Conservation (phyloP, 2,329 filamentous ascomycete genomes). For the Rugonectria rugulosa region DNA sequence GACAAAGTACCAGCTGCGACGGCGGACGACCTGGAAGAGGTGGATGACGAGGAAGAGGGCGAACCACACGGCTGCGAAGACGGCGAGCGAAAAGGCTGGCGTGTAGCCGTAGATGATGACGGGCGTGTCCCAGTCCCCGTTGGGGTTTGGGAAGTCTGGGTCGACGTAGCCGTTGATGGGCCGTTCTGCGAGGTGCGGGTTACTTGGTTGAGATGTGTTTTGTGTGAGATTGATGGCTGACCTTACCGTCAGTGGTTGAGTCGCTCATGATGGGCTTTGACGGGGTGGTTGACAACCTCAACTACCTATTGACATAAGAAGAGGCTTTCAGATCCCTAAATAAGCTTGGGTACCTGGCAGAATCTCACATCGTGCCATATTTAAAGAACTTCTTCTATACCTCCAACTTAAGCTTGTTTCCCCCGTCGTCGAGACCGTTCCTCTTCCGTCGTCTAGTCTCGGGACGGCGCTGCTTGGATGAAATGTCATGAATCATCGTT, state of each 20-base stretch:
- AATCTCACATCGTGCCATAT: neutral
- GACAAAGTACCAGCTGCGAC: slow-evolving; percentile 56
- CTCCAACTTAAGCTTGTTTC: neutral
- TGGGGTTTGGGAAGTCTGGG: slow-evolving; percentile 59
- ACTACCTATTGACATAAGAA: too few species aligned
- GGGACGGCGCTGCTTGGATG: too few species aligned
- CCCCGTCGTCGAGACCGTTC: too few species aligned
- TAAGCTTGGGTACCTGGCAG: too few species aligned
- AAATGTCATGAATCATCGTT: too few species aligned
- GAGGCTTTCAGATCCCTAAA: too few species aligned
- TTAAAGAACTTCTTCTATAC: too few species aligned
- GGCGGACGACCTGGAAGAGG: slow-evolving; percentile 44
- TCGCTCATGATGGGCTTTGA: neutral
- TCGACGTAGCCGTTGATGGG: slow-evolving; percentile 53
- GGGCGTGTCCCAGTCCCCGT: slow-evolving; percentile 53
- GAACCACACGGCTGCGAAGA: slow-evolving; percentile 54
- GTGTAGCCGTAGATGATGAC: slow-evolving; percentile 61
- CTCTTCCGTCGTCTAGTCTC: too few species aligned
- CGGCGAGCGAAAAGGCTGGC: slow-evolving; percentile 53
- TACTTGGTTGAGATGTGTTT: neutral
- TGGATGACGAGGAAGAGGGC: slow-evolving; percentile 49
- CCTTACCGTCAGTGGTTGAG: slow-evolving; percentile 3
- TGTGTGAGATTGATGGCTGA: slow-evolving; percentile 11
- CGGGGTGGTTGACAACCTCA: too few species aligned
- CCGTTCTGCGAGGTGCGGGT: slow-evolving; percentile 20